These are phyloP conservation scores for Gentiana dahurica DNA, from an alignment of 257 asterid species.

Conservation along the genomic window DNA sequence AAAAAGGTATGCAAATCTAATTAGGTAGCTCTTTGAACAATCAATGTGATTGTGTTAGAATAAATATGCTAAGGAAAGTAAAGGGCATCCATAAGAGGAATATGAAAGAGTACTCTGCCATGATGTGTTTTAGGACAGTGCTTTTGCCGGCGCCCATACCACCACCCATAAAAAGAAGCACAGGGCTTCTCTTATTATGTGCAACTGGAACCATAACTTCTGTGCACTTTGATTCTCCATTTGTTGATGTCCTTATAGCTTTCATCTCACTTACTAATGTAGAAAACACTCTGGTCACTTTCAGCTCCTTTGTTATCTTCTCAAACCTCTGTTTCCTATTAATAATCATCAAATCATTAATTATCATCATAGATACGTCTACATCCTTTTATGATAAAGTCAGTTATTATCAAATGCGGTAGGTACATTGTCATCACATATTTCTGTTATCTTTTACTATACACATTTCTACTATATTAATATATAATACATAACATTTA, in stretches of 20 bases:
- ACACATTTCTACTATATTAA: too few relatives aligned
- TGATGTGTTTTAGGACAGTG: slow-evolving; percentile 86
- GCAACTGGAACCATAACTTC: slow-evolving; percentile 86
- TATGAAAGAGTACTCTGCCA: slow-evolving; percentile 58
- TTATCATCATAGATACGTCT: too few relatives aligned
- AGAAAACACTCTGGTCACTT: slow-evolving; percentile 59
- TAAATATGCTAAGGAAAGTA: not conserved
- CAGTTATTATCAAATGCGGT: too few relatives aligned
- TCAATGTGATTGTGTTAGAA: too few relatives aligned
- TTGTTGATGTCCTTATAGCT: slow-evolving; percentile 40
- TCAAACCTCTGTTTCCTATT: slow-evolving; percentile 81
- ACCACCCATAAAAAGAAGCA: slow-evolving; percentile 94
- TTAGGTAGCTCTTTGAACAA: not conserved
- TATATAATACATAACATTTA: too few relatives aligned
- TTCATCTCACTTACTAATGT: slow-evolving; percentile 82
- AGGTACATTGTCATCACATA: too few relatives aligned
- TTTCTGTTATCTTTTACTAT: too few relatives aligned
- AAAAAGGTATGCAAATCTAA: not conserved
- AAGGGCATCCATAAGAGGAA: not conserved
- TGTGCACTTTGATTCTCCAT: slow-evolving; percentile 29
- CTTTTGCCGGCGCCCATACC: slow-evolving; percentile 99
- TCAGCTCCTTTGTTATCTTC: slow-evolving; percentile 55
- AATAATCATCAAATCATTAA: not conserved
- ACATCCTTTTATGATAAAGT: too few relatives aligned
- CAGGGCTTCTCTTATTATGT: slow-evolving; percentile 62